Percentiles rank a stretch among this genome's conserved stretches.
phyloP scores from a whole-genome alignment of 1,284 basidiomycete genomes.

The Singerocomus inundabilis region DNA sequence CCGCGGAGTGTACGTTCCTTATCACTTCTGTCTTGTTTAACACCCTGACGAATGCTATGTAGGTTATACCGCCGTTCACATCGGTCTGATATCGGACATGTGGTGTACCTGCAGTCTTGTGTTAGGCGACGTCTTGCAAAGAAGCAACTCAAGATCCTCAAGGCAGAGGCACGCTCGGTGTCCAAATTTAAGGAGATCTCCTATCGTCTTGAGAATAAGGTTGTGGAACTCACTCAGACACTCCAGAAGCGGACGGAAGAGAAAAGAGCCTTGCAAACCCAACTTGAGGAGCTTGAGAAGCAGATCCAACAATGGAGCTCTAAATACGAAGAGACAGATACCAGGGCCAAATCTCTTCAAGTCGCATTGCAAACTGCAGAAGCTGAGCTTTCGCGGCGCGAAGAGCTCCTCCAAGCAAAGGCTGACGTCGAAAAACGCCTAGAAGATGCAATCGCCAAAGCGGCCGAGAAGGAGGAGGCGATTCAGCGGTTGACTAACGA shows the following conservation, averaged over 20 bases:
- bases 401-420: slow-evolving; percentile 78
- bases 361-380: slow-evolving; percentile 72
- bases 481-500: slow-evolving; percentile 84
- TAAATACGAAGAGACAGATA: slow-evolving; percentile 88
- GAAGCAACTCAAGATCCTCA: slow-evolving; percentile 81
- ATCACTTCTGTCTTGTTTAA: slow-evolving; percentile 32
- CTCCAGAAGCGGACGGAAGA: slow-evolving; percentile 91
- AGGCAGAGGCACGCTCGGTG: slow-evolving; percentile 92
- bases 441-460: slow-evolving; percentile 73
- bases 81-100: slow-evolving; percentile 65
- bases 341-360: slow-evolving; percentile 74
- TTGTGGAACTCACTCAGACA: slow-evolving; percentile 97
- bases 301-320: slow-evolving; percentile 84
- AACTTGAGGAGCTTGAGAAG: slow-evolving; percentile 78
- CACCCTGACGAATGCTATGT: slow-evolving; percentile 11
- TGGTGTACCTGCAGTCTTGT: slow-evolving; percentile 90
- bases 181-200: slow-evolving; percentile 99
- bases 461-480: slow-evolving; percentile 80
- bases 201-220: slow-evolving; percentile 98
- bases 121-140: slow-evolving; percentile 87
- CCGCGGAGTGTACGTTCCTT: slow-evolving; percentile 75
- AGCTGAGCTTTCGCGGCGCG: slow-evolving; percentile 71
- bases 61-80: slow-evolving; percentile 70
- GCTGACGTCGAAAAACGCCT: slow-evolving; percentile 80
- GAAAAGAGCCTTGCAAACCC: slow-evolving; percentile 82